These are phyloP conservation scores for Salix purpurea DNA, from an alignment of 345 rosid species.

Conservation along the genomic window DNA sequence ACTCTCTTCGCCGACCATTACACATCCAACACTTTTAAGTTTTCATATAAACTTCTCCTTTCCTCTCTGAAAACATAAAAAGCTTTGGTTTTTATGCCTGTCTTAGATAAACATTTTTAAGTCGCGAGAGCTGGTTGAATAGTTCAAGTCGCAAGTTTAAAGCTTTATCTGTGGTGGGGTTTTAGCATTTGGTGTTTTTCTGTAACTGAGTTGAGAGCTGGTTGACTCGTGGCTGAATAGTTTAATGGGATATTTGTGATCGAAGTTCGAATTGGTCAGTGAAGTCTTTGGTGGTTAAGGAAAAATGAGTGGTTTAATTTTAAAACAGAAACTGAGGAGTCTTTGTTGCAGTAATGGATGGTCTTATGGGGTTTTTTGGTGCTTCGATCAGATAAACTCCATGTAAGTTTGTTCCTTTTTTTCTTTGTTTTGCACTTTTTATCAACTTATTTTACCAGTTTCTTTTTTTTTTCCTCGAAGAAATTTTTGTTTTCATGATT, in stretches of 20 bases:
- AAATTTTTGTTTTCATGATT: not conserved
- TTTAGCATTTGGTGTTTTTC: not conserved
- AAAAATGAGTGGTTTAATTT: constrained; percentile 11
- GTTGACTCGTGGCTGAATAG: constrained; percentile 5
- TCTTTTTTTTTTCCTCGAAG: not conserved
- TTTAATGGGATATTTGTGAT: constrained; percentile 15
- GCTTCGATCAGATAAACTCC: constrained; percentile 60
- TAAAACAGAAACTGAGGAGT: constrained; percentile 51
- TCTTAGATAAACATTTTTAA: not conserved
- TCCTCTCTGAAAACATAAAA: not conserved
- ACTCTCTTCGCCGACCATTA: constrained; percentile 15
- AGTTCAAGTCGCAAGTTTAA: not conserved
- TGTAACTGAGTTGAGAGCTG: not conserved
- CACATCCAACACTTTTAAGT: constrained; percentile 2
- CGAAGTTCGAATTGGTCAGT: constrained; percentile 15
- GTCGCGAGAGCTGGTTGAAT: not conserved
- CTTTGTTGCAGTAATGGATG: constrained; percentile 77
- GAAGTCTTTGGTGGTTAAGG: not conserved
- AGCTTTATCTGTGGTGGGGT: not conserved
- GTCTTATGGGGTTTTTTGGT: constrained; percentile 83
- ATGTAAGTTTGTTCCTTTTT: constrained; percentile 40
- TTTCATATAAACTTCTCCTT: not conserved
- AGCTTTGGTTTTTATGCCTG: not conserved
- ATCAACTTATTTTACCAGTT: not conserved
- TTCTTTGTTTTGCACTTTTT: not conserved